Percentiles rank a stretch among this genome's conserved stretches.
These are phyloP conservation scores for Paracoccidioides lutzii DNA, from an alignment of 2,329 filamentous ascomycete genomes.

Conservation along the genomic window DNA sequence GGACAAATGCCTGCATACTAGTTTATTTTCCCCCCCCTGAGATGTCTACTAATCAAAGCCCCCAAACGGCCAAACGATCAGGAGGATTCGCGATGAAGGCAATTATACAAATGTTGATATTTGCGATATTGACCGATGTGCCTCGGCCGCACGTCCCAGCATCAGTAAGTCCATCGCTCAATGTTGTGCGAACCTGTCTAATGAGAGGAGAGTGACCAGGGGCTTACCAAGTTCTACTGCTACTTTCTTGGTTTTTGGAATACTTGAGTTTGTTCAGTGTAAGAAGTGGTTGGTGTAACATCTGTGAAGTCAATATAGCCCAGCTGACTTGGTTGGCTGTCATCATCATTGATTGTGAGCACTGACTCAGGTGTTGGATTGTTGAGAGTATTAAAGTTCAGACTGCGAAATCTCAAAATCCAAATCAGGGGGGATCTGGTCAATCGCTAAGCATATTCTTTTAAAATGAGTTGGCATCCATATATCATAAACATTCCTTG, in stretches of 20 bases:
- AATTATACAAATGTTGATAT: too few relatives aligned
- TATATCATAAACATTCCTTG: too few relatives aligned
- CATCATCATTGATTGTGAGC: not conserved
- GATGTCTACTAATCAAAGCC: not conserved
- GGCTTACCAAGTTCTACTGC: too few relatives aligned
- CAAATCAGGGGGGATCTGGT: not conserved
- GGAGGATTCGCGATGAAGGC: not conserved
- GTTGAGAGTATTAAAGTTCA: not conserved
- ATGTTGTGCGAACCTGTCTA: too few relatives aligned
- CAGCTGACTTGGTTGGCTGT: not conserved
- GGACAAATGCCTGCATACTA: not conserved
- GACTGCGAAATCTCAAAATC: constrained; percentile 1
- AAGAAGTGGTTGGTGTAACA: too few relatives aligned
- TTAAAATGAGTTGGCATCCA: not conserved
- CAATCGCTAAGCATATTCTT: not conserved
- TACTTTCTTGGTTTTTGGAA: too few relatives aligned
- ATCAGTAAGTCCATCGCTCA: too few relatives aligned
- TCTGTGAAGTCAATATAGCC: not conserved
- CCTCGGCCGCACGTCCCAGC: too few relatives aligned
- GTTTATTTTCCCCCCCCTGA: not conserved
- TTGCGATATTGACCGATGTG: too few relatives aligned
- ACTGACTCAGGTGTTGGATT: not conserved
- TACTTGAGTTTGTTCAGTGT: too few relatives aligned
- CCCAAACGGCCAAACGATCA: not conserved
- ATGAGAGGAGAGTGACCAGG: too few relatives aligned